Evolutionary conservation across 2,329 filamentous ascomycete genomes (phyloP).

Genomic region (Neofusicoccum umdonicola): DNA sequence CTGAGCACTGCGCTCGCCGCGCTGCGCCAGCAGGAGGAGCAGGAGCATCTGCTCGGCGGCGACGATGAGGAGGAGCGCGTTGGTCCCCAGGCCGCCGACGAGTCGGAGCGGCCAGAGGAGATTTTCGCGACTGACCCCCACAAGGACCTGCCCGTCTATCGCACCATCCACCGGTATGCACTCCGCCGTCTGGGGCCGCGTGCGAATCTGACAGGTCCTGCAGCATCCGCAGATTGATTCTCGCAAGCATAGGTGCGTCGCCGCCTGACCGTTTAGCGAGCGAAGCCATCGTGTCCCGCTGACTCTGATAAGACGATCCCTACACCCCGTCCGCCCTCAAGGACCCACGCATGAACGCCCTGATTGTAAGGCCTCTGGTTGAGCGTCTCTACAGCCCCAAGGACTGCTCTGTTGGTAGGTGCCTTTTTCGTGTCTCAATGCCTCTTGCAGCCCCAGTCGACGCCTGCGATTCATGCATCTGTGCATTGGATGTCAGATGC

Average conservation of each 20-base stretch:
- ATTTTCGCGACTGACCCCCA: constrained; percentile 54
- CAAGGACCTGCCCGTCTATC: constrained; percentile 68
- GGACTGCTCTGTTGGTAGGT: constrained; percentile 72
- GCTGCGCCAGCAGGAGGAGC: constrained; percentile 47
- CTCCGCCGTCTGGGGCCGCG: background rate
- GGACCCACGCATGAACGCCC: constrained; percentile 77
- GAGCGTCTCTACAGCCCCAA: constrained; percentile 76
- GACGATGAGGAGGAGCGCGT: constrained; percentile 39
- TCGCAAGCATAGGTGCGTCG: constrained; percentile 45
- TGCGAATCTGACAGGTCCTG: background rate
- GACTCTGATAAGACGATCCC: constrained; percentile 52
- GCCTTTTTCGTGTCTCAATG: background rate
- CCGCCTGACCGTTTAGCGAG: background rate
- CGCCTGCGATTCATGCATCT: no score
- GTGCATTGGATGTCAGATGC: no score
- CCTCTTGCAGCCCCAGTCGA: no score
- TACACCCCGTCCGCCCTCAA: constrained; percentile 74
- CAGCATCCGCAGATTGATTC: constrained; percentile 45
- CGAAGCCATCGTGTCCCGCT: background rate
- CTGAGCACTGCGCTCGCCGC: constrained; percentile 38
- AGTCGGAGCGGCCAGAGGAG: constrained; percentile 35
- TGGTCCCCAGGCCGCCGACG: constrained; percentile 45
- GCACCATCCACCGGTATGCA: constrained; percentile 65
- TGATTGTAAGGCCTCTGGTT: constrained; percentile 77
- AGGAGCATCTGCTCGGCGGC: constrained; percentile 47